Conservation (phyloP, 2,329 filamentous ascomycete species). For the Eurotiales sp. region DNA sequence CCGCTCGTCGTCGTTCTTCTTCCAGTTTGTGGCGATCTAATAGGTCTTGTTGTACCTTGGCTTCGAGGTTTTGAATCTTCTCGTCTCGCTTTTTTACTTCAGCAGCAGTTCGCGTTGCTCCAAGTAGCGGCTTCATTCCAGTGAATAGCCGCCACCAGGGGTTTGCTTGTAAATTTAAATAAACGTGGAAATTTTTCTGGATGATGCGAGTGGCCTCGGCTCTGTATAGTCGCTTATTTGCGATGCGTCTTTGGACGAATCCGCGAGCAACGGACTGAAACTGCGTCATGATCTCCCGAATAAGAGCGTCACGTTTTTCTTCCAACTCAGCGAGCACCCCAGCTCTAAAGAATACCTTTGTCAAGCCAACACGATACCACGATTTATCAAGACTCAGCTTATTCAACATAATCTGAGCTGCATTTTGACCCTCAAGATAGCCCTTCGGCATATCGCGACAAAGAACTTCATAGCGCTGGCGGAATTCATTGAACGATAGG, state of each 20-base stretch:
- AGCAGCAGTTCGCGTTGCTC: conserved; percentile 82
- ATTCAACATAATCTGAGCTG: conserved; percentile 80
- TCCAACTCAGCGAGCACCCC: conserved; percentile 95
- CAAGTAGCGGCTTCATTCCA: conserved; percentile 91
- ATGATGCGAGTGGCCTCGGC: conserved; percentile 94
- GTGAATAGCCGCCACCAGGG: conserved; percentile 97
- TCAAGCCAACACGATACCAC: conserved; percentile 88
- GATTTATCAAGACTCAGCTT: conserved; percentile 80
- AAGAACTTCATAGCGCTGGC: conserved; percentile 91
- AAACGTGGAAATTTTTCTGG: conserved; percentile 88
- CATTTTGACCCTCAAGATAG: conserved; percentile 85
- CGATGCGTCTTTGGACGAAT: conserved; percentile 80
- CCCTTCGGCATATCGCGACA: conserved; percentile 84
- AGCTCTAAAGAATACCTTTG: conserved; percentile 96
- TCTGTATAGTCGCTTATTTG: conserved; percentile 89
- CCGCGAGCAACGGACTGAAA: conserved; percentile 93
- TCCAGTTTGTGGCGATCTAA: conserved; percentile 75
- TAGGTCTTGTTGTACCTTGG: conserved; percentile 74
- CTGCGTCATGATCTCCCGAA: conserved; percentile 85
- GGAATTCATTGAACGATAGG: conserved; percentile 86
- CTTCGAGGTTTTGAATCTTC: conserved; percentile 81
- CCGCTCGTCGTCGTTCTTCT: conserved; percentile 82
- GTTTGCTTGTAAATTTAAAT: conserved; percentile 82
- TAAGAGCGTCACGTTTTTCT: conserved; percentile 88
- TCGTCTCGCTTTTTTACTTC: conserved; percentile 96